Percentiles rank a stretch among this genome's conserved stretches.
phyloP scores from a whole-genome alignment of 2,329 filamentous ascomycete species.

The Alternaria angustiovoidea region DNA sequence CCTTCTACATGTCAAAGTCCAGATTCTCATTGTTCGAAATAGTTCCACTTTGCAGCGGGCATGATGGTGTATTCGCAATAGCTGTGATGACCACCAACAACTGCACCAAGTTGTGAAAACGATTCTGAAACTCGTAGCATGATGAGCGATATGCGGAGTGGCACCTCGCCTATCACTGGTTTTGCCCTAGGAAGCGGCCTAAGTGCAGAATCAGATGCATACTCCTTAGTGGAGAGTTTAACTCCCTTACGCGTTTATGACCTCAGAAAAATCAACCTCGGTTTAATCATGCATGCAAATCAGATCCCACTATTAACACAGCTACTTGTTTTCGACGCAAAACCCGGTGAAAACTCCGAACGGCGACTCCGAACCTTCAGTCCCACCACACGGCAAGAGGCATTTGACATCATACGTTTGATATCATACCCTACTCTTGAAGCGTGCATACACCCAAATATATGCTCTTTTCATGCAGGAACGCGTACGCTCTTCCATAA shows the following conservation, averaged over 20 bases:
- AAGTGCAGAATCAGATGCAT: background rate
- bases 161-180: background rate
- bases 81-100: background rate
- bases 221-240: background rate
- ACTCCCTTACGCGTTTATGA: background rate
- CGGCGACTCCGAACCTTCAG: background rate
- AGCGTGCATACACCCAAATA: background rate
- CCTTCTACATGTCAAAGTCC: background rate
- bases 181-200: background rate
- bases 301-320: background rate
- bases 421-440: background rate
- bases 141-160: background rate
- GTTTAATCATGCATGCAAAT: background rate
- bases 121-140: background rate
- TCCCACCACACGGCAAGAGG: background rate
- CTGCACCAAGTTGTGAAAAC: background rate
- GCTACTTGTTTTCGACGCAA: background rate
- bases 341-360: background rate
- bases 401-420: background rate
- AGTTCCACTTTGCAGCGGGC: background rate
- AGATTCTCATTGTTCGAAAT: background rate
- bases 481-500: constrained; percentile 3
- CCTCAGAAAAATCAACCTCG: background rate
- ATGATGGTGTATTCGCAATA: background rate
- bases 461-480: constrained; percentile 4